Percentiles rank a stretch among this genome's conserved stretches.
Conservation (phyloP, 768 basidiomycete species). For the Xanthoconium purpureum region DNA sequence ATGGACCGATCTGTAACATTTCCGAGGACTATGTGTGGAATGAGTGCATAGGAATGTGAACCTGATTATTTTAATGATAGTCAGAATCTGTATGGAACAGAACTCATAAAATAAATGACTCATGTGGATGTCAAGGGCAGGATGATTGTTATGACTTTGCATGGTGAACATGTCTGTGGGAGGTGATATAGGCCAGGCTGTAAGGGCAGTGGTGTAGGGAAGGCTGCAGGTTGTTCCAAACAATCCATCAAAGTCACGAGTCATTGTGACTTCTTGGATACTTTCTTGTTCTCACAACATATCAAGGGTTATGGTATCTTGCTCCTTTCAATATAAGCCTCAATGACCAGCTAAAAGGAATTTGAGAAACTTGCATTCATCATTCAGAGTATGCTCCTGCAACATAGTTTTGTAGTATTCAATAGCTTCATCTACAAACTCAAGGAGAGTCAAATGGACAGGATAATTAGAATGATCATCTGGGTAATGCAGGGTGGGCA, state of each 20-base stretch:
- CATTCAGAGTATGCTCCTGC: no score
- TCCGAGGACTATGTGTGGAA: neutral
- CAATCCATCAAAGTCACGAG: neutral
- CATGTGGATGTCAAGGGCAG: neutral
- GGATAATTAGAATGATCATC: neutral
- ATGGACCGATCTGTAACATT: neutral
- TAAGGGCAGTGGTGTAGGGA: neutral
- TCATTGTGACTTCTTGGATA: neutral
- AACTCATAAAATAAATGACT: neutral
- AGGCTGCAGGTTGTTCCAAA: neutral
- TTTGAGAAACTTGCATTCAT: neutral
- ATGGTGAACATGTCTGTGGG: neutral
- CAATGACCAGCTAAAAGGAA: neutral
- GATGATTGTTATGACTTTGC: neutral
- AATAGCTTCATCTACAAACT: neutral
- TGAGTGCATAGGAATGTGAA: neutral
- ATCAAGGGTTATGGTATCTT: neutral
- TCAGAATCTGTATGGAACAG: neutral
- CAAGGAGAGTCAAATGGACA: neutral
- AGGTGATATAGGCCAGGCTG: neutral
- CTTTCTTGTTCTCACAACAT: no score
- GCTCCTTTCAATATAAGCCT: neutral
- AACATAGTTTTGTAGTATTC: neutral
- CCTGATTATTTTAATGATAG: neutral
- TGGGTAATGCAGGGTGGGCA: neutral